Evolutionary conservation across 805 yeast genomes (phyloP), one percentile per base, ranked within the genome.

Genomic region (Wickerhamomyces hampshirensis): DNA sequence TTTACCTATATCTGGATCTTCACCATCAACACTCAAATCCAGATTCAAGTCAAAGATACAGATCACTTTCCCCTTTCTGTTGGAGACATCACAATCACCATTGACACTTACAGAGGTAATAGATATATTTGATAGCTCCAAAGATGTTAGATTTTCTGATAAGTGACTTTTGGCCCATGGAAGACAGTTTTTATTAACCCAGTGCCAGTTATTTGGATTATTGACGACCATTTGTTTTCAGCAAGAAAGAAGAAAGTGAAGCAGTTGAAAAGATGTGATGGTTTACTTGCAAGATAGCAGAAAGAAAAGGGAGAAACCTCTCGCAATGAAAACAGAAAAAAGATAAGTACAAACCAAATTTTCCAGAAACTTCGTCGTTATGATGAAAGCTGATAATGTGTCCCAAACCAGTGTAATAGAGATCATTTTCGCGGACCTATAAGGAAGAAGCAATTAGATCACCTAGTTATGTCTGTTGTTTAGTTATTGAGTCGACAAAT

Each of bases 71-170:
- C 91, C 91, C 59, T 84, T 84, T 64, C 94, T 73, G 59, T 84
- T 91, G 16, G 86, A 79, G 11, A 84, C 89, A 50, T 84, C 84
- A 49, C 93, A 82, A 56, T 84, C 93, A 16, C 94, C 94, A 6
- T 65, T 58, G 4, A 80, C 62, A 3, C 65, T 56, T n/a, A 59
- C 62, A 3, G 66, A 51, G 14, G 60, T 60, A 30, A 79, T 50
- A 7, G 58, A 44, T 21, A 62, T 56, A 30, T 50, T 46, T 4
- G 50, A 49, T 14, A 51, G 38, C n/a, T 40, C 38, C 23, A 55
- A 42, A 19, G 44, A 37, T 4, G 44, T 14, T 12, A 77, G 58
- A 17, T 66, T 57, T 18, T 60, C 58, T 21, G 63, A 53, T 39
- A 78, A 63, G 54, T 77, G 77, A 11, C 57, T 55, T 46, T 69